phyloP scores from a whole-genome alignment of 2,329 filamentous ascomycete species.

The Monosporascus sp. region DNA sequence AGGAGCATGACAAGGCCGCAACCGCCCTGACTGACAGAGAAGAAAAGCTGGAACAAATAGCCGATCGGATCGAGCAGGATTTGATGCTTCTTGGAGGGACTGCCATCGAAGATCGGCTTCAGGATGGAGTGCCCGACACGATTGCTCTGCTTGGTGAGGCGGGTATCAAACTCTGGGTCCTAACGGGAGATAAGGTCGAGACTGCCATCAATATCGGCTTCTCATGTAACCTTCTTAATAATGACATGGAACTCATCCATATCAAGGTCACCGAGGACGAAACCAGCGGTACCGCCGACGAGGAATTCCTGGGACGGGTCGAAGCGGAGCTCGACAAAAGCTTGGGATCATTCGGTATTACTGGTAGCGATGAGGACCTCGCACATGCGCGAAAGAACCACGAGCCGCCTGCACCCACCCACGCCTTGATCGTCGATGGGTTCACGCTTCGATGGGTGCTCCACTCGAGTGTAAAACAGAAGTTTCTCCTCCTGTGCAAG shows the following conservation, averaged over 20 bases:
- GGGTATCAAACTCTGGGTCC: constrained; percentile 97
- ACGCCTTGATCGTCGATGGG: constrained; percentile 91
- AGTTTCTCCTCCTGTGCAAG: constrained; percentile 92
- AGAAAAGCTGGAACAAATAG: constrained; percentile 84
- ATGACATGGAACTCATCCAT: constrained; percentile 94
- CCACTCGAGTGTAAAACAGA: constrained; percentile 76
- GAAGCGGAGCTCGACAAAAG: constrained; percentile 71
- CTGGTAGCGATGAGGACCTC: constrained; percentile 81
- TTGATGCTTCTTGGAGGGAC: constrained; percentile 86
- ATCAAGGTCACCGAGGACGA: constrained; percentile 79
- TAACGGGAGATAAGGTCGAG: constrained; percentile 98
- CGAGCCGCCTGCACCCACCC: constrained; percentile 78
- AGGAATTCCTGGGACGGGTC: constrained; percentile 51
- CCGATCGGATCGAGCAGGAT: constrained; percentile 87
- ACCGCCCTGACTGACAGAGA: constrained; percentile 81
- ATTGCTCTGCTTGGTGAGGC: constrained; percentile 87
- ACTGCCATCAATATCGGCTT: constrained; percentile 99
- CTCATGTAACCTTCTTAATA: constrained; percentile 94
- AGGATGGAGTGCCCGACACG: constrained; percentile 94
- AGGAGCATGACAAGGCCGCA: constrained; percentile 81
- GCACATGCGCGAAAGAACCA: constrained; percentile 75
- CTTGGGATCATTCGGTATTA: constrained; percentile 69
- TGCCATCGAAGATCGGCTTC: constrained; percentile 92
- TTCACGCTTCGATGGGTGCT: constrained; percentile 88
- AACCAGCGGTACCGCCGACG: constrained; percentile 40